Base-by-base conservation (phyloP, 192 early-diverging fungal species). In the Coemansia sp. region DNA sequence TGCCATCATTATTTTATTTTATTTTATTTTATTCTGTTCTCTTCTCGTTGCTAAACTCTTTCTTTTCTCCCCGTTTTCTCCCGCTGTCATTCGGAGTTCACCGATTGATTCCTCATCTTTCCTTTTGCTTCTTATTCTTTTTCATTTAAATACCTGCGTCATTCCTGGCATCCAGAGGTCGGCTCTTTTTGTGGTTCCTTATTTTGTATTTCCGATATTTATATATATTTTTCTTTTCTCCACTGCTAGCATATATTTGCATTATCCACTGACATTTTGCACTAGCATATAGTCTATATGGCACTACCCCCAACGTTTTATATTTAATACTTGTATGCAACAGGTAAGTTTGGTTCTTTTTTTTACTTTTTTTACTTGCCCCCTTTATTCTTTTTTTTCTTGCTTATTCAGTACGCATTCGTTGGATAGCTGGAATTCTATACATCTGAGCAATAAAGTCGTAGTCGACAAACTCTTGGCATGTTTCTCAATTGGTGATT, bases 111-210 rank as follows among this genome's bases (percentile, higher is more conserved):
- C 10, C 44, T 45, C 43, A 12, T 32, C 61, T 48, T 48, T 20
- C 48, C 58, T 37, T 22, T 45, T 13, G 43, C 43, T 45, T 8
- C 43, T 54, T 13, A 20, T 12, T n/a, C 17, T n/a, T 50, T 50
- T n/a, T 12, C 48, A n/a, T 50, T 50, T 45, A 13, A 50, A 50
- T 50, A 50, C 17, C 14, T 50, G 48, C 48, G 48, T 50, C 48
- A n/a, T 50, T 50, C 14, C 48, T 50, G 48, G 14, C 16, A 6
- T 50, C 14, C n/a, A 49, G n/a, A 50, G 48, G 25, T 25, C 25
- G 25, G 32, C 56, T 19, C 61, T 13, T 48, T 19, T 65, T 20
- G 53, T 65, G 14, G 50, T 41, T 65, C 42, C 19, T 49, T 39
- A 44, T 62, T 10, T 64, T 51, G 8, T 45, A n/a, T 39, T 62